phyloP scores from a whole-genome alignment of 495 filamentous ascomycete genomes.

The Podospora fimiseda region DNA sequence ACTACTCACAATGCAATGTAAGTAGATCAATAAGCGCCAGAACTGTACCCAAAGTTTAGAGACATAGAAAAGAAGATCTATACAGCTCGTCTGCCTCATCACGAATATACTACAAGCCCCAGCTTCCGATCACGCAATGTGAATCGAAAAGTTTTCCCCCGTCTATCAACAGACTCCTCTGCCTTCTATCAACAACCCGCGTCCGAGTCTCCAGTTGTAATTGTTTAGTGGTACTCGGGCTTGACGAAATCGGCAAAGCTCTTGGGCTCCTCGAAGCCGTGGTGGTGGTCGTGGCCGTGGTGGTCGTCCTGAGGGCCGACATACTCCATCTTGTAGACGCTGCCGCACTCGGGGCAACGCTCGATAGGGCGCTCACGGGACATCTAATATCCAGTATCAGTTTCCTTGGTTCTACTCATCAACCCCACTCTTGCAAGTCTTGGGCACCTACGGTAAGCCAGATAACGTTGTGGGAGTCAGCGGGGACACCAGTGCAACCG shows the following conservation, averaged over 20 bases:
- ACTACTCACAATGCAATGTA: background rate
- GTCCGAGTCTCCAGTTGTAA: background rate
- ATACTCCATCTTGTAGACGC: slow-evolving; percentile 95
- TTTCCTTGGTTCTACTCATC: background rate
- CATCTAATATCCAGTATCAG: slow-evolving; percentile 47
- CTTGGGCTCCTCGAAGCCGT: slow-evolving; percentile 72
- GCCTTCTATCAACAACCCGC: background rate
- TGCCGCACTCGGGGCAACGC: slow-evolving; percentile 93
- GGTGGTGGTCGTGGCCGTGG: slow-evolving; percentile 49
- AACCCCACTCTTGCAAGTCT: background rate
- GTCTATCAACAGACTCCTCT: slow-evolving; percentile 11
- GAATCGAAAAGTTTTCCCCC: slow-evolving; percentile 3
- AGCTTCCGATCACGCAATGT: background rate
- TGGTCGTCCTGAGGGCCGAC: slow-evolving; percentile 67
- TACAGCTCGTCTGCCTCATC: slow-evolving; percentile 14
- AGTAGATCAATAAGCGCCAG: background rate
- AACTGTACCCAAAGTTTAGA: background rate
- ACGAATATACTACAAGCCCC: slow-evolving; percentile 15
- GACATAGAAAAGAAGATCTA: slow-evolving; percentile 16
- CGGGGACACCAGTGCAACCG: slow-evolving; percentile 92
- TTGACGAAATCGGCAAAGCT: slow-evolving; percentile 89
- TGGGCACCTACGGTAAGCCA: slow-evolving; percentile 73
- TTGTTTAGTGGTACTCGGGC: slow-evolving; percentile 74
- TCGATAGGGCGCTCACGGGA: slow-evolving; percentile 84
- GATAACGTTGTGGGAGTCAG: slow-evolving; percentile 80